phyloP scores from a whole-genome alignment of 2,329 filamentous ascomycete genomes.

The Sclerotinia subarctica region DNA sequence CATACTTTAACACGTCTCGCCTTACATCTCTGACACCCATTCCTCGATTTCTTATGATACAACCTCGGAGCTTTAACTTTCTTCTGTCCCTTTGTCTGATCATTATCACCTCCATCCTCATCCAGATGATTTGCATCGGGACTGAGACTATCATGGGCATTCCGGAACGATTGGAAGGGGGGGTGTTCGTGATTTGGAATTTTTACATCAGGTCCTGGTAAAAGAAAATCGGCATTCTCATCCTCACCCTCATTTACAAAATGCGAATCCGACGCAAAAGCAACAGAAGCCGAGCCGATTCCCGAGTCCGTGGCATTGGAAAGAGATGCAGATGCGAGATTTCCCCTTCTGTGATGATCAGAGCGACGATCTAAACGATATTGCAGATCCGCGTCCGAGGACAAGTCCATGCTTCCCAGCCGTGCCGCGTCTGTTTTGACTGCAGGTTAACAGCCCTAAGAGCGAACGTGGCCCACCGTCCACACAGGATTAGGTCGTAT shows the following conservation, averaged over 20 bases:
- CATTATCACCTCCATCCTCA: not conserved
- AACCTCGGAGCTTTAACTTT: constrained; percentile 29
- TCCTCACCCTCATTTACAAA: not conserved
- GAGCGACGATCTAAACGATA: not conserved
- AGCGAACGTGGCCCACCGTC: constrained; percentile 13
- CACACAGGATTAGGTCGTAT: not conserved
- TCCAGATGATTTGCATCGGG: not conserved
- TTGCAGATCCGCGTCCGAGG: constrained; percentile 3
- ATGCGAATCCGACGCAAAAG: not conserved
- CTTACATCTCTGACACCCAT: constrained; percentile 37
- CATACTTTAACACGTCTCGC: constrained; percentile 38
- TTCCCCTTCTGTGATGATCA: not conserved
- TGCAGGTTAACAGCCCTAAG: not conserved
- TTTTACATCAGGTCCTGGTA: not conserved
- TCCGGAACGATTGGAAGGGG: constrained; percentile 2
- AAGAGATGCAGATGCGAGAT: not conserved
- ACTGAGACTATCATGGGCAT: constrained; percentile 1
- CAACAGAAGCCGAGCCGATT: not conserved
- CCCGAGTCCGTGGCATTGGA: not conserved
- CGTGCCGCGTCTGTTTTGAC: constrained; percentile 1
- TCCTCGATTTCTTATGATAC: constrained; percentile 39
- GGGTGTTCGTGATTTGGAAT: not conserved
- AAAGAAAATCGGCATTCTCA: not conserved
- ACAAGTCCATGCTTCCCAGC: constrained; percentile 9
- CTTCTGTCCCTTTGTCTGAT: constrained; percentile 2